Evolutionary conservation across 257 asterid species (phyloP).

Genomic region (Rehmannia glutinosa): DNA sequence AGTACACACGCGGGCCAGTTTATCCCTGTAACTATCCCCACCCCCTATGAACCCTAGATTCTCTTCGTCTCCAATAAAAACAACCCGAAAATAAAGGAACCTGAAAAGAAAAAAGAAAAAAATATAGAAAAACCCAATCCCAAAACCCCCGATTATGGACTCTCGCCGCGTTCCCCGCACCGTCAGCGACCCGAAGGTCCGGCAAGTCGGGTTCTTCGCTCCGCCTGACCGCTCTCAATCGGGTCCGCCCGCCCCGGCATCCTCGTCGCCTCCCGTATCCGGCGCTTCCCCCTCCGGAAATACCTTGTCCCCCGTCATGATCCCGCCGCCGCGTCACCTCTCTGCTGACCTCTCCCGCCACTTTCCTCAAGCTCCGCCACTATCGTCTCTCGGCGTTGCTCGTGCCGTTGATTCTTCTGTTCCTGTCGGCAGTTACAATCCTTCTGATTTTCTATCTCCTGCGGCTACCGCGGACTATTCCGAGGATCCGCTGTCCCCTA

Average conservation of each 20-base stretch:
- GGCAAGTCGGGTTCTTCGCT: slow-evolving; percentile 83
- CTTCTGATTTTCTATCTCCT: slow-evolving; percentile 61
- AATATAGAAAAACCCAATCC: background rate
- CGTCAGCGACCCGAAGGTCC: slow-evolving; percentile 83
- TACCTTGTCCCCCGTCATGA: slow-evolving; percentile 80
- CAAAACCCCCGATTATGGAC: slow-evolving; percentile 46
- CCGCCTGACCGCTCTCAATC: slow-evolving; percentile 64
- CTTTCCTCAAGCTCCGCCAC: slow-evolving; percentile 28
- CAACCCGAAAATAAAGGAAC: background rate
- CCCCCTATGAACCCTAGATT: slow-evolving; percentile 12
- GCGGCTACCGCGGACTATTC: slow-evolving; percentile 33
- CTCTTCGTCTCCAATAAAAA: background rate
- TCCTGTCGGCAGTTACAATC: slow-evolving; percentile 68
- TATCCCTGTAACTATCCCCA: no score
- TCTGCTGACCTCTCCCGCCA: slow-evolving; percentile 46
- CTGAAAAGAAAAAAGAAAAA: background rate
- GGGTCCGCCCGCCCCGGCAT: slow-evolving; percentile 40
- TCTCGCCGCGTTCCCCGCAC: slow-evolving; percentile 76
- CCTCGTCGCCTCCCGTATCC: slow-evolving; percentile 43
- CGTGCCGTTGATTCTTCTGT: slow-evolving; percentile 36
- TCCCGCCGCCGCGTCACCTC: slow-evolving; percentile 71
- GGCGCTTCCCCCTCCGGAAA: slow-evolving; percentile 46
- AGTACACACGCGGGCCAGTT: no score
- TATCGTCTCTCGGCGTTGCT: slow-evolving; percentile 39
- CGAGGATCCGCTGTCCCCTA: slow-evolving; percentile 37